Conservation (phyloP, 2,329 filamentous ascomycete genomes). For the Calonectria hawksworthii region DNA sequence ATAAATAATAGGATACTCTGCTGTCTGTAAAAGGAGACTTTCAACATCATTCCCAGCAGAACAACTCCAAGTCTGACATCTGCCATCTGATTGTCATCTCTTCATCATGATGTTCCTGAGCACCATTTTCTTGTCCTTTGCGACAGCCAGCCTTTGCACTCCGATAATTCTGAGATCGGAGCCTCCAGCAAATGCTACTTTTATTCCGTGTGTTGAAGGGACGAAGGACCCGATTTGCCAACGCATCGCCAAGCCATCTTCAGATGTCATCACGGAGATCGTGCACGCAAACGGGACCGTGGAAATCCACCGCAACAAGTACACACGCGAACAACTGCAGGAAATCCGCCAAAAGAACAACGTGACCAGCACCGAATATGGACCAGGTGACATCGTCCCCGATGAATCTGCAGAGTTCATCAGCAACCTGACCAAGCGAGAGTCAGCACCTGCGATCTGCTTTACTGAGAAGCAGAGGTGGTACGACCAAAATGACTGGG, state of each 20-base stretch:
- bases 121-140: slow-evolving; percentile 8
- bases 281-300: slow-evolving; percentile 7
- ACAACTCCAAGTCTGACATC: neutral
- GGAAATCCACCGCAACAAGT: slow-evolving; percentile 3
- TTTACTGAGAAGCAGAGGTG: slow-evolving; percentile 6
- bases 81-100: neutral
- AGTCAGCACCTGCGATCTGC: neutral
- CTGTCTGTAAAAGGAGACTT: neutral
- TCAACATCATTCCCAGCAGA: neutral
- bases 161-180: slow-evolving; percentile 6
- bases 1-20: neutral
- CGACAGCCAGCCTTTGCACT: slow-evolving; percentile 7
- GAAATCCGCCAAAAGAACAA: slow-evolving; percentile 10
- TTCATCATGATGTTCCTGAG: neutral
- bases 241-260: neutral
- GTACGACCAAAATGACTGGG: slow-evolving; percentile 11
- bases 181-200: slow-evolving; percentile 9
- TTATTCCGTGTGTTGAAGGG: slow-evolving; percentile 12
- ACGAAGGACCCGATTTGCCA: slow-evolving; percentile 1
- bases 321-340: neutral
- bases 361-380: slow-evolving; percentile 1
- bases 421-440: slow-evolving; percentile 10
- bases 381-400: neutral
- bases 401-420: slow-evolving; percentile 7
- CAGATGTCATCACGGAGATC: slow-evolving; percentile 13